Evolutionary conservation across 352 stramenopile genomes (phyloP), one percentile per base, ranked within the genome.

Genomic region (Pythium brachiatum): DNA sequence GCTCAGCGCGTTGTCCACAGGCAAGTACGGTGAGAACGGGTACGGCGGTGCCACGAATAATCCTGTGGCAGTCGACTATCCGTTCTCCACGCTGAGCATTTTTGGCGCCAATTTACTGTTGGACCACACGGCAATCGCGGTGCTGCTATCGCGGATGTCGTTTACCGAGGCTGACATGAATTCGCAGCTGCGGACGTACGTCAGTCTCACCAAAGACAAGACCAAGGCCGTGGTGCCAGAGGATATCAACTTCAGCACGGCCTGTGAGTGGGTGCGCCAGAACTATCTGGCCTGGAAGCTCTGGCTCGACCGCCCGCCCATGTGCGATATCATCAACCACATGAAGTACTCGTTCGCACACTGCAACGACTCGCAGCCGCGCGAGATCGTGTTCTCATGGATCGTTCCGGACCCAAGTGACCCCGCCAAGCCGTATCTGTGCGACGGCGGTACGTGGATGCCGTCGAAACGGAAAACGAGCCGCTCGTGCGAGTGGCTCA

Each of bases 1-100:
- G 31, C 52, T 48, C 9, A 61, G 63, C 0, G 43, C 44, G 21
- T 27, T 69, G 1, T 27, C 25, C 12, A 78, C 62, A 0, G 68
- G 38, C 3, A 48, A 15, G 0, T 87, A 72, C 59, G 75, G 78
- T 6, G 75, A 83, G 62, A 15, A 86, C 39, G 77, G 77, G 0
- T 82, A 82, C 46, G 74, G 77, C 25, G 51, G 61, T 2, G 7
- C 34, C 1, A 82, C 73, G 0, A 67, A 39, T 3, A 88, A 85
- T 47, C 73, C 64, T 0, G 62, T 83, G 1, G 53, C 57, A 0
- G 69, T 80, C n/a, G 78, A 88, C 58, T 84, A 72, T 34, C 65
- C 70, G 0, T 46, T 39, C 1, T 61, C 53, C 0, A 56, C 29
- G 15, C 60, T 88, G 7, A 65, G 43, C 27, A 76, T 79, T 32